These are phyloP conservation scores for Aspergillus baeticus DNA, from an alignment of 495 filamentous ascomycete species.

Conservation along the genomic window DNA sequence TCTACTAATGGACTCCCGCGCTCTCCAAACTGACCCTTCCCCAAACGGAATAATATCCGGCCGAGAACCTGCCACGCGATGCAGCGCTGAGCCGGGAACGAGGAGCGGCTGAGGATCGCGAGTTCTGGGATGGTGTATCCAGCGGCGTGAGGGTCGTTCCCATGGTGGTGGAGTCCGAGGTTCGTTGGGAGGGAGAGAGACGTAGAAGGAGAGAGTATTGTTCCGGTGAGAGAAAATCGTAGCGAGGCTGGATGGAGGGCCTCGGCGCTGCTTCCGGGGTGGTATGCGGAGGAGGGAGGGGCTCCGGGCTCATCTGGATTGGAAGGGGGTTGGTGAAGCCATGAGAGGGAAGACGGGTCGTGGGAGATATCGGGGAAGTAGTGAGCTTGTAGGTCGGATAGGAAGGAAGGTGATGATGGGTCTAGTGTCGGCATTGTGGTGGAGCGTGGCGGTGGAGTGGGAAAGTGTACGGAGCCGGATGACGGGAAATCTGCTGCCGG, in stretches of 20 bases:
- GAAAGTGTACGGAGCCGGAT: constrained; percentile 58
- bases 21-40: constrained; percentile 72
- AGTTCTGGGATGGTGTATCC: constrained; percentile 93
- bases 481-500: constrained; percentile 41
- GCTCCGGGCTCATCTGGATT: constrained; percentile 50
- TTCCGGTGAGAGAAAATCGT: constrained; percentile 84
- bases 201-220: constrained; percentile 70
- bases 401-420: constrained; percentile 77
- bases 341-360: constrained; percentile 82
- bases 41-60: constrained; percentile 78
- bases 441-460: constrained; percentile 45
- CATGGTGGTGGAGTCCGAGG: constrained; percentile 90
- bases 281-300: constrained; percentile 61
- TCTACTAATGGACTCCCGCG: constrained; percentile 55
- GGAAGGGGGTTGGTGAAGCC: constrained; percentile 75
- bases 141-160: constrained; percentile 86
- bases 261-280: constrained; percentile 61
- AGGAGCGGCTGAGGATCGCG: constrained; percentile 74
- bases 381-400: constrained; percentile 77
- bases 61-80: constrained; percentile 90
- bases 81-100: constrained; percentile 83
- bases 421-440: constrained; percentile 67
- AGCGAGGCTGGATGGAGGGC: constrained; percentile 73
- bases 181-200: constrained; percentile 69
- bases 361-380: constrained; percentile 87